Percentiles rank a stretch among this genome's conserved stretches.
phyloP scores from a whole-genome alignment of 257 asterid species.

The Salvia rosmarinus region DNA sequence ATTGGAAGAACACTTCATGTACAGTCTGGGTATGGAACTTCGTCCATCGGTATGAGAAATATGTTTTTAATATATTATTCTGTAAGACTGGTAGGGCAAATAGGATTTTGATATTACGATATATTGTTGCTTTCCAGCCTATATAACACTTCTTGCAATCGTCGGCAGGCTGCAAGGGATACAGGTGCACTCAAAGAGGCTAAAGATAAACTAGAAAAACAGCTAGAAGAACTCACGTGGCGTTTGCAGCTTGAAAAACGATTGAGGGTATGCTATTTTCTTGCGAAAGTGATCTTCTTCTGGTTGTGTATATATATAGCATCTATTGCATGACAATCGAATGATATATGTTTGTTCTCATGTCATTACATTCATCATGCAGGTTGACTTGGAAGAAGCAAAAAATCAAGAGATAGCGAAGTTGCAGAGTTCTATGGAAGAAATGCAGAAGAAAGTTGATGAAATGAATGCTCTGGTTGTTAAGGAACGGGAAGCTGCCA shows the following conservation, averaged over 20 bases:
- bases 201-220: constrained; percentile 96
- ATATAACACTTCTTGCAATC: constrained; percentile 18
- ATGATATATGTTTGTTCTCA: constrained; percentile 15
- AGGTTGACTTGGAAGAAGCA: constrained; percentile 94
- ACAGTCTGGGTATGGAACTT: constrained; percentile 22
- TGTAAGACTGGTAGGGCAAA: constrained; percentile 19
- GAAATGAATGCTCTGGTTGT: constrained; percentile 67
- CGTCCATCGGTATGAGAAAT: constrained; percentile 23
- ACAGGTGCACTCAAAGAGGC: constrained; percentile 99
- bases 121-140: constrained; percentile 14
- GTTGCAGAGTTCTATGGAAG: constrained; percentile 67
- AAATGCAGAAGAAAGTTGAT: constrained; percentile 76
- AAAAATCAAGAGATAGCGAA: constrained; percentile 78
- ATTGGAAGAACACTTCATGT: neutral
- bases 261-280: constrained; percentile 60
- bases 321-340: constrained; percentile 18
- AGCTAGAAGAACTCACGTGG: constrained; percentile 95
- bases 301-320: neutral
- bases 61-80: neutral
- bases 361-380: constrained; percentile 38
- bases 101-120: constrained; percentile 5
- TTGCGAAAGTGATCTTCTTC: constrained; percentile 27
- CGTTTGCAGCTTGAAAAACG: constrained; percentile 97
- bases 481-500: constrained; percentile 87
- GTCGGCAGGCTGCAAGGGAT: constrained; percentile 91